These are phyloP conservation scores for Ganoderma lucidum DNA, from an alignment of 1,284 basidiomycete species.

Conservation along the genomic window DNA sequence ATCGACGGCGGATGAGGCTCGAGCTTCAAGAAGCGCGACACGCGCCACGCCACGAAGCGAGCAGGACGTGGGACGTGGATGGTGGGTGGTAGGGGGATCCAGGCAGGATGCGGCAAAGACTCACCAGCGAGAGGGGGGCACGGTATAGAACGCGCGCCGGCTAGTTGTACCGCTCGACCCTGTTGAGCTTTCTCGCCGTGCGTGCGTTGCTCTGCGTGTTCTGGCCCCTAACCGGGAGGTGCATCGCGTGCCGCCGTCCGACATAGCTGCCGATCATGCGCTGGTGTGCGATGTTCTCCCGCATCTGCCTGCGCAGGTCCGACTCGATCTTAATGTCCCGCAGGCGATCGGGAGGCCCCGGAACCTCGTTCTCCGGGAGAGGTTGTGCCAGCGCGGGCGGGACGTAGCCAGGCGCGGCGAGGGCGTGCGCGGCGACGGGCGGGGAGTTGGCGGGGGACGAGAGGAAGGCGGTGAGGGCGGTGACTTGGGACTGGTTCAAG, in stretches of 20 bases:
- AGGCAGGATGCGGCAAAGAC: background rate
- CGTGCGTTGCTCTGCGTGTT: conserved; percentile 87
- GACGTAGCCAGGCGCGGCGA: conserved; percentile 61
- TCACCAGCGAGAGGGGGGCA: conserved; percentile 10
- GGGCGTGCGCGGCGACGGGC: conserved; percentile 66
- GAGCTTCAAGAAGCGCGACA: background rate
- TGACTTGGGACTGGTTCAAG: conserved; percentile 83
- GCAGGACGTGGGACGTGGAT: background rate
- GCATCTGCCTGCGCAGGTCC: conserved; percentile 80
- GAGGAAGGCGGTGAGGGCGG: conserved; percentile 86
- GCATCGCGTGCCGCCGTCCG: conserved; percentile 88
- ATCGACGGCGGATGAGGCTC: background rate
- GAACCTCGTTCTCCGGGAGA: conserved; percentile 41
- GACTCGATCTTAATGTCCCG: conserved; percentile 82
- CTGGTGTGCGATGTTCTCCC: conserved; percentile 91
- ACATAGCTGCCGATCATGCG: conserved; percentile 90
- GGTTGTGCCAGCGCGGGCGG: conserved; percentile 57
- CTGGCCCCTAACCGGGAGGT: conserved; percentile 90
- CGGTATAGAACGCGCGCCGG: background rate
- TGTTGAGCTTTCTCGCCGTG: conserved; percentile 89
- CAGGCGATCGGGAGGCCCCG: conserved; percentile 59
- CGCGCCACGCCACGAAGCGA: background rate
- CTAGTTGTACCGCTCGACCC: conserved; percentile 54
- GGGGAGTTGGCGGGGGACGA: conserved; percentile 81
- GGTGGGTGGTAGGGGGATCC: background rate